Percentiles rank a stretch among this genome's conserved stretches.
phyloP scores from a whole-genome alignment of 257 asterid species.

The Cordia subcordata region DNA sequence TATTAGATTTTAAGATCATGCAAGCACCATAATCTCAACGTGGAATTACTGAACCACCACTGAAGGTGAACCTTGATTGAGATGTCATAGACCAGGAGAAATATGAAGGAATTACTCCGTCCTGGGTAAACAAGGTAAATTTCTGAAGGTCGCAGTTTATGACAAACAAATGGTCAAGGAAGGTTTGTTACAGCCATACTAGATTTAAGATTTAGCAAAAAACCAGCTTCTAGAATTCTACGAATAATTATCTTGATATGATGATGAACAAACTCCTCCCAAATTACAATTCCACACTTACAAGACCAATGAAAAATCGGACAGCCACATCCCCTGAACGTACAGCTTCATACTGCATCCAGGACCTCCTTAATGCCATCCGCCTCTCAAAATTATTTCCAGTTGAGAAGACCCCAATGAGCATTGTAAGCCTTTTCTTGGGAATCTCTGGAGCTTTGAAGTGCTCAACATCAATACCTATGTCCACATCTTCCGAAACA shows the following conservation, averaged over 20 bases:
- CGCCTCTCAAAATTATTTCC: slow-evolving; percentile 92
- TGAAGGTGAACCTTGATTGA: too few species aligned
- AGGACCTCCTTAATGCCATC: slow-evolving; percentile 85
- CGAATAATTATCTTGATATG: background rate
- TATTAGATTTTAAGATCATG: too few species aligned
- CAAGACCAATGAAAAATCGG: slow-evolving; percentile 93
- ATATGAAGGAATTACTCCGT: too few species aligned
- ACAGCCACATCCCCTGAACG: slow-evolving; percentile 78
- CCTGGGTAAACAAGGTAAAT: too few species aligned
- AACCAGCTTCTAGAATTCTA: background rate
- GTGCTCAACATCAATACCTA: slow-evolving; percentile 47
- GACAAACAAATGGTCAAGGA: too few species aligned
- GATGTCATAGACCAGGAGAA: too few species aligned
- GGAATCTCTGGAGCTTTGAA: slow-evolving; percentile 57
- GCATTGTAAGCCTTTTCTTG: slow-evolving; percentile 45
- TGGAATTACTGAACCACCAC: too few species aligned
- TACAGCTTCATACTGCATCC: slow-evolving; percentile 92
- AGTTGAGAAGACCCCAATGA: slow-evolving; percentile 90
- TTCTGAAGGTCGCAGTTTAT: too few species aligned
- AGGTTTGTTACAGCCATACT: background rate
- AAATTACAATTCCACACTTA: slow-evolving; percentile 43
- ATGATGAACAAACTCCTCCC: slow-evolving; percentile 9
- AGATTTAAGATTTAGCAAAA: slow-evolving; percentile 3
- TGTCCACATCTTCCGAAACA: slow-evolving; percentile 56
- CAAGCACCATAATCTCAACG: too few species aligned